These are phyloP conservation scores for Hyphodiscus hymeniophilus DNA, from an alignment of 495 filamentous ascomycete species.

Conservation along the genomic window DNA sequence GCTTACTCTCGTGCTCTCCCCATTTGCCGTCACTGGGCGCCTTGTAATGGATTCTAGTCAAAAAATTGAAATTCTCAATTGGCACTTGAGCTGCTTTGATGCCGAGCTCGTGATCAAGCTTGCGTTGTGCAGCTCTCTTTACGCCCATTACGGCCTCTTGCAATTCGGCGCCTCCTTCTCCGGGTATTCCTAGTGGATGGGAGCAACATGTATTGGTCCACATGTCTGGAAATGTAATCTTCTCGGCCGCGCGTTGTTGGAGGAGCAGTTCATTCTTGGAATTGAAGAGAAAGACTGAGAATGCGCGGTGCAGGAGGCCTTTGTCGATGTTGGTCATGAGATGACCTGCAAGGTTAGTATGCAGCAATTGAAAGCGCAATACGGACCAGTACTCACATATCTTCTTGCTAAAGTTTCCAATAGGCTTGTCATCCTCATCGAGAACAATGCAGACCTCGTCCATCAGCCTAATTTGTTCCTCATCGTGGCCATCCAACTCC, in stretches of 20 bases:
- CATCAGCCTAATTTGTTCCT: constrained; percentile 95
- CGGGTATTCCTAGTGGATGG: constrained; percentile 84
- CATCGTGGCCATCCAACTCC: constrained; percentile 82
- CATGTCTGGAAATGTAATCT: constrained; percentile 99
- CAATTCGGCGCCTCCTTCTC: constrained; percentile 81
- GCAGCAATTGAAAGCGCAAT: background rate
- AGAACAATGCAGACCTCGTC: constrained; percentile 98
- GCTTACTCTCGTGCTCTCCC: constrained; percentile 97
- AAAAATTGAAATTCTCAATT: constrained; percentile 81
- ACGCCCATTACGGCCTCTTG: constrained; percentile 75
- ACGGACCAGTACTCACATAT: constrained; percentile 54
- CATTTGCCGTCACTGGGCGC: constrained; percentile 95
- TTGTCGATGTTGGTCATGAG: constrained; percentile 97
- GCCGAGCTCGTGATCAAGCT: constrained; percentile 89
- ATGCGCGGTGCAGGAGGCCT: constrained; percentile 92
- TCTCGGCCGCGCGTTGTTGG: constrained; percentile 91
- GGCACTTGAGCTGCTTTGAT: constrained; percentile 90
- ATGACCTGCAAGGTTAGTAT: constrained; percentile 55
- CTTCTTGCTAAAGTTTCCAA: constrained; percentile 98
- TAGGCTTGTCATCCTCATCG: constrained; percentile 85
- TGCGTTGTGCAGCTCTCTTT: constrained; percentile 83
- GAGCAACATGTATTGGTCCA: constrained; percentile 99
- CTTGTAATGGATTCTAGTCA: constrained; percentile 97
- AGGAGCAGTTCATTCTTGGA: constrained; percentile 81
- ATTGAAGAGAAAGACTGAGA: constrained; percentile 97